phyloP scores from a whole-genome alignment of 2,329 filamentous ascomycete genomes.

The Trichophyton rubrum region DNA sequence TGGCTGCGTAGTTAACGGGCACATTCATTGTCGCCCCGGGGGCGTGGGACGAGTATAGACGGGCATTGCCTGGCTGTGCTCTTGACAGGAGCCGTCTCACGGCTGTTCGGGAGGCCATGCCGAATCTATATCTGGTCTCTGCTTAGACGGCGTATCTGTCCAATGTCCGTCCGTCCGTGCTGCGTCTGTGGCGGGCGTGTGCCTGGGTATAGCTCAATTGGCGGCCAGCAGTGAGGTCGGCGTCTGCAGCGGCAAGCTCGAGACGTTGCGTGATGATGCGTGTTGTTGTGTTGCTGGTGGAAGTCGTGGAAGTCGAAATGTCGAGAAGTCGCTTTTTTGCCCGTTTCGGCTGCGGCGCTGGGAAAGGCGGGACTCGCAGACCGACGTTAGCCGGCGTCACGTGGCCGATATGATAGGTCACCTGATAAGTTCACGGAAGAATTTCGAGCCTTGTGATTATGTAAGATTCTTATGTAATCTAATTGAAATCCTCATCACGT shows the following conservation, averaged over 20 bases:
- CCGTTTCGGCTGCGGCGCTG: not conserved
- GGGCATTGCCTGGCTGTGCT: conserved; percentile 4
- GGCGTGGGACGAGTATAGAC: conserved; percentile 36
- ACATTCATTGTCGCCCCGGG: conserved; percentile 55
- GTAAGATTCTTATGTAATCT: not conserved
- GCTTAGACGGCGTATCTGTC: not conserved
- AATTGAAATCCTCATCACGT: no score
- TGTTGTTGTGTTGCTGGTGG: not conserved
- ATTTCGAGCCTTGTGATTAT: not conserved
- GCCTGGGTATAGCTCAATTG: not conserved
- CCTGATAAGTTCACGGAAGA: not conserved
- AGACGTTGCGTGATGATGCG: not conserved
- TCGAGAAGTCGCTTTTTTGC: not conserved
- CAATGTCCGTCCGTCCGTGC: not conserved
- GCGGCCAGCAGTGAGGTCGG: not conserved
- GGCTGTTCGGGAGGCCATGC: not conserved
- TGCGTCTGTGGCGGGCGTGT: not conserved
- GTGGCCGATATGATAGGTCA: not conserved
- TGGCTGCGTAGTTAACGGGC: conserved; percentile 75
- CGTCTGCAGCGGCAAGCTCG: not conserved
- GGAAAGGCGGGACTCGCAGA: not conserved
- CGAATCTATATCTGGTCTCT: not conserved
- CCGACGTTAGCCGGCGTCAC: not conserved
- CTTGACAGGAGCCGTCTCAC: not conserved
- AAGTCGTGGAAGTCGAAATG: not conserved